Conservation (phyloP, 2,329 filamentous ascomycete genomes). For the Cladosporium sp. region DNA sequence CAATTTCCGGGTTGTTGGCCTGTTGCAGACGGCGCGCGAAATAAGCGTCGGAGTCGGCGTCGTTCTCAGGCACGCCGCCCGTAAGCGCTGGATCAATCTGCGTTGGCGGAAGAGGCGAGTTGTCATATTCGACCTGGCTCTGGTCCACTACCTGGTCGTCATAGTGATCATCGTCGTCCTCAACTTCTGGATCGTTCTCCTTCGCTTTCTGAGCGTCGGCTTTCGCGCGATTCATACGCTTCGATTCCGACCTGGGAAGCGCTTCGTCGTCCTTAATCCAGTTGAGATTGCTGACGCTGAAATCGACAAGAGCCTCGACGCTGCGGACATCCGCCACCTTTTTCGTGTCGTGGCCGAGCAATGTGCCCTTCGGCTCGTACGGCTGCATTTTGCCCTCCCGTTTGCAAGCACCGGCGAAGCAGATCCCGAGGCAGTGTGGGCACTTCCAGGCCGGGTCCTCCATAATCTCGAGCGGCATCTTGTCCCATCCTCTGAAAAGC, state of each 20-base stretch:
- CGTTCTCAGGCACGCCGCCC: conserved; percentile 14
- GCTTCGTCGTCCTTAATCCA: conserved; percentile 62
- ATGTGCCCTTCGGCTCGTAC: conserved; percentile 79
- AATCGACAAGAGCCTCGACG: conserved; percentile 84
- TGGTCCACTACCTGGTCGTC: conserved; percentile 26
- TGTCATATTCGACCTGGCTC: conserved; percentile 35
- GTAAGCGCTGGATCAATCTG: conserved; percentile 31
- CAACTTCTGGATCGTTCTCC: conserved; percentile 38
- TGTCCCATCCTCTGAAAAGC: conserved; percentile 83
- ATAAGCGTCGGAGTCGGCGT: conserved; percentile 23
- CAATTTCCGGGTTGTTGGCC: conserved; percentile 21
- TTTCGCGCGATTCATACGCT: conserved; percentile 35
- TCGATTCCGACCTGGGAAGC: conserved; percentile 30
- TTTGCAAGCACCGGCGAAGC: conserved; percentile 78
- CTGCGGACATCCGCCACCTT: conserved; percentile 86
- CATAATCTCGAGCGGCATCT: conserved; percentile 77
- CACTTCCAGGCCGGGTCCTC: conserved; percentile 80
- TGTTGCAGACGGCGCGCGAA: conserved; percentile 25
- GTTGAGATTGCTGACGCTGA: conserved; percentile 76
- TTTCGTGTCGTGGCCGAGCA: conserved; percentile 85
- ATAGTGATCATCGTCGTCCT: conserved; percentile 42
- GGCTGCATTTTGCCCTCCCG: conserved; percentile 62
- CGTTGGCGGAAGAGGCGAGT: conserved; percentile 31
- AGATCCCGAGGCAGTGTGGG: conserved; percentile 77
- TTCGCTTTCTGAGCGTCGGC: conserved; percentile 51